Conservation (phyloP, 768 basidiomycete genomes). For the Trametes coccinea region DNA sequence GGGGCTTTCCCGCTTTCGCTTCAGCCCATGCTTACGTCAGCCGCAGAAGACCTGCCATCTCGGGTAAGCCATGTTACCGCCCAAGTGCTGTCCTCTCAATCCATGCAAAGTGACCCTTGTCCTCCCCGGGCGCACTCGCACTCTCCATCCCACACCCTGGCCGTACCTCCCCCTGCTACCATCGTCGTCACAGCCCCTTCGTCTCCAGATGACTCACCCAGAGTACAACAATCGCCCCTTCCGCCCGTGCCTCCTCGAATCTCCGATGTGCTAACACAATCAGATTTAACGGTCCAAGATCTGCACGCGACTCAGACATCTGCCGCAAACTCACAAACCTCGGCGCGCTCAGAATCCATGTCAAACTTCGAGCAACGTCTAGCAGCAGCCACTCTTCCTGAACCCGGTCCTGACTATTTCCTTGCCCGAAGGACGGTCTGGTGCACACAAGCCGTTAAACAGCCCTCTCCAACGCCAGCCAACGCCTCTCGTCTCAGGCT, state of each 20-base stretch:
- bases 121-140: neutral
- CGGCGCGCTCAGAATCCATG: slow-evolving; percentile 13
- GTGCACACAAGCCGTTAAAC: slow-evolving; percentile 41
- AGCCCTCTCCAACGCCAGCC: slow-evolving; percentile 27
- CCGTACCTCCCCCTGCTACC: neutral
- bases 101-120: slow-evolving; percentile 10
- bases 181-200: slow-evolving; percentile 30
- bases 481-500: slow-evolving; percentile 42
- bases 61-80: neutral
- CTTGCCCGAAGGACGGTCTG: slow-evolving; percentile 63
- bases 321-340: neutral
- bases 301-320: neutral
- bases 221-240: neutral
- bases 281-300: slow-evolving; percentile 5
- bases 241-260: neutral
- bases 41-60: neutral
- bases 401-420: slow-evolving; percentile 66
- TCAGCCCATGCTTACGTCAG: slow-evolving; percentile 13
- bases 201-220: slow-evolving; percentile 21
- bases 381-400: slow-evolving; percentile 45
- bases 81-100: neutral
- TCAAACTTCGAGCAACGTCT: slow-evolving; percentile 44
- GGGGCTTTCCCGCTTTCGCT: neutral
- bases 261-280: slow-evolving; percentile 12
- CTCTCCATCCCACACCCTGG: neutral